A percentile compares a stretch with the other conserved stretches of the same genome.
Evolutionary conservation across 2,329 filamentous ascomycete genomes (phyloP).

Genomic region (Coleophoma cylindrospora): DNA sequence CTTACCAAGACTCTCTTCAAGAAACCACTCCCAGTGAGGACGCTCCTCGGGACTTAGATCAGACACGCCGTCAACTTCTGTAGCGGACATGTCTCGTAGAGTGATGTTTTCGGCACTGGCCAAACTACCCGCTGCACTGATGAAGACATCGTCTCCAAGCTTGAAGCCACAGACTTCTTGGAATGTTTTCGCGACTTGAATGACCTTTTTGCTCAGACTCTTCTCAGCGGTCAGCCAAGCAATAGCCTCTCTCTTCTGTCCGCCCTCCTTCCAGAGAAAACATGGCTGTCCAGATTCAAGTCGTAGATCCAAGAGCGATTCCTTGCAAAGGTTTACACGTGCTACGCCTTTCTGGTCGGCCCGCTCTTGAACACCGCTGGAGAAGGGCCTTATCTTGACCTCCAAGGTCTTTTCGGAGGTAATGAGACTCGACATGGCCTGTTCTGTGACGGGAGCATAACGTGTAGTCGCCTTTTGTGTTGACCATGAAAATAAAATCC

Average conservation of each 20-base stretch:
- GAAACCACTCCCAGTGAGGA: slow-evolving; percentile 40
- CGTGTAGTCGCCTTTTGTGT: neutral
- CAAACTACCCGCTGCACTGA: slow-evolving; percentile 47
- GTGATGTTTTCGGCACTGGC: slow-evolving; percentile 52
- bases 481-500: neutral
- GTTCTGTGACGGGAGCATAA: neutral
- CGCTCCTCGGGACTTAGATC: slow-evolving; percentile 30
- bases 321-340: slow-evolving; percentile 24
- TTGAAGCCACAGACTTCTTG: slow-evolving; percentile 69
- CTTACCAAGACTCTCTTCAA: slow-evolving; percentile 36
- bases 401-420: slow-evolving; percentile 22
- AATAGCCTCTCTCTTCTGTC: slow-evolving; percentile 38
- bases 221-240: slow-evolving; percentile 58
- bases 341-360: slow-evolving; percentile 25
- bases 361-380: slow-evolving; percentile 18
- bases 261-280: slow-evolving; percentile 36
- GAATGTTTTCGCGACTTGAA: slow-evolving; percentile 69
- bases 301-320: slow-evolving; percentile 46
- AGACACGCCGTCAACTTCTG: slow-evolving; percentile 20
- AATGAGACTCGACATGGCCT: slow-evolving; percentile 13
- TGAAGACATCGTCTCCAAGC: slow-evolving; percentile 62
- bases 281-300: slow-evolving; percentile 56
- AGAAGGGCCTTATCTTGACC: slow-evolving; percentile 26
- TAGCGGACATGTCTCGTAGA: slow-evolving; percentile 50
- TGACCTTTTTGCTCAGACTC: slow-evolving; percentile 55